A percentile compares a stretch with the other conserved stretches of the same genome.
phyloP scores from a whole-genome alignment of 306 rosid species.

The Sphenostylis stenocarpa region DNA sequence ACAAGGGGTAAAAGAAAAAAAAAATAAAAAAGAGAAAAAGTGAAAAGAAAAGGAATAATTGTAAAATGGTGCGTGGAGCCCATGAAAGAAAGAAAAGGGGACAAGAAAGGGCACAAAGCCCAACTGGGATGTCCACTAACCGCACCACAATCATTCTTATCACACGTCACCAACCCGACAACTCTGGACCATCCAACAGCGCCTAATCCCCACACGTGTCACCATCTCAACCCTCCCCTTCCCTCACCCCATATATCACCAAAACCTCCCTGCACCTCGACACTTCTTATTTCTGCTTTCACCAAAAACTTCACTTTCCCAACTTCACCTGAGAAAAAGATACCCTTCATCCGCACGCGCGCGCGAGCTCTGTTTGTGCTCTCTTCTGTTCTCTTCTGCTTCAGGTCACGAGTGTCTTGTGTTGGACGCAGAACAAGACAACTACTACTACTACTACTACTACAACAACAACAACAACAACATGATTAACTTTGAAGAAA shows the following conservation, averaged over 20 bases:
- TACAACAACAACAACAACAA: conserved; percentile 38
- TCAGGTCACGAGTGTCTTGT: background rate
- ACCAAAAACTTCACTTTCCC: conserved; percentile 11
- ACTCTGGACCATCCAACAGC: conserved; percentile 35
- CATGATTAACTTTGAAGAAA: conserved; percentile 72
- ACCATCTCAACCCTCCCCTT: conserved; percentile 21
- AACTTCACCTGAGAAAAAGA: conserved; percentile 4
- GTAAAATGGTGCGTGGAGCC: conserved; percentile 24
- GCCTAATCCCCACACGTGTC: conserved; percentile 47
- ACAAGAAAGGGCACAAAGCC: too few species aligned
- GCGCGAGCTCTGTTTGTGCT: background rate
- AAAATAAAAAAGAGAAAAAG: background rate
- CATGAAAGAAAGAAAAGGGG: conserved; percentile 29
- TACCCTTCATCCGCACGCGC: background rate
- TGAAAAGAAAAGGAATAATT: background rate
- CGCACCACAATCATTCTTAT: conserved; percentile 43
- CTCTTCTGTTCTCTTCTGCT: background rate
- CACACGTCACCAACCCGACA: conserved; percentile 63
- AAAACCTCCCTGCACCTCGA: background rate
- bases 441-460: background rate
- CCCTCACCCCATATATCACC: conserved; percentile 31
- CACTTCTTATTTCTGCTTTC: conserved; percentile 24
- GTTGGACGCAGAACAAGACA: conserved; percentile 1
- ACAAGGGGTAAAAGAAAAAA: too few species aligned
- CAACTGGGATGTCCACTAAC: background rate